Conservation (phyloP, 2,329 filamentous ascomycete genomes). For the Cladosporium phlei region DNA sequence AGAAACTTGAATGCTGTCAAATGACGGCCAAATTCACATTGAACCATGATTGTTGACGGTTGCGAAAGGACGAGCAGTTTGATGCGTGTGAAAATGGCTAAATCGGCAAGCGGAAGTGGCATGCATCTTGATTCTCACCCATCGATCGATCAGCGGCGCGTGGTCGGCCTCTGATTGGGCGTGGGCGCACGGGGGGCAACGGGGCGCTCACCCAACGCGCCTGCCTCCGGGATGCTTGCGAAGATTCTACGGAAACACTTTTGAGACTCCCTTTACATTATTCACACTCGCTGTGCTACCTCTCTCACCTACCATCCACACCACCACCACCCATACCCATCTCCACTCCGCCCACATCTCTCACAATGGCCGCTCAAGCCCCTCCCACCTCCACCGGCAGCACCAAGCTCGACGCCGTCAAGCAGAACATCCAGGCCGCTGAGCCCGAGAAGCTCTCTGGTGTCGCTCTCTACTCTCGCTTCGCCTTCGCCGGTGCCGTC, state of each 20-base stretch:
- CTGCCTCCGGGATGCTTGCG: background rate
- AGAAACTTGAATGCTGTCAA: no score
- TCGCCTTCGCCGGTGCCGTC: conserved; percentile 94
- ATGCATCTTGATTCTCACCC: no score
- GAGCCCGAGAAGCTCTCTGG: conserved; percentile 55
- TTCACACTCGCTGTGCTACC: no score
- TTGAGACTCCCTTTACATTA: background rate
- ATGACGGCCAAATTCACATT: no score
- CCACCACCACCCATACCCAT: conserved; percentile 23
- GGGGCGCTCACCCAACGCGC: no score
- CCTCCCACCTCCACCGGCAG: conserved; percentile 48
- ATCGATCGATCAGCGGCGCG: no score
- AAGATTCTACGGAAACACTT: background rate
- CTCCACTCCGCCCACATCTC: conserved; percentile 14
- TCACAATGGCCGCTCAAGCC: conserved; percentile 35
- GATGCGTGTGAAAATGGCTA: no score
- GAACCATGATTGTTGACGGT: no score
- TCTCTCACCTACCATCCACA: background rate
- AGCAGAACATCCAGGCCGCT: conserved; percentile 43
- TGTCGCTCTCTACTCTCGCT: conserved; percentile 81
- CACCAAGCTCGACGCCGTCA: conserved; percentile 49
- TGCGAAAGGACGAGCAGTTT: no score
- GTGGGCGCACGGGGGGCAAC: no score
- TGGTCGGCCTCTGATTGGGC: no score
- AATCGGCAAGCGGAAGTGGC: no score